Conservation (phyloP, 2,329 filamentous ascomycete genomes). For the Fonsecaea monophora region DNA sequence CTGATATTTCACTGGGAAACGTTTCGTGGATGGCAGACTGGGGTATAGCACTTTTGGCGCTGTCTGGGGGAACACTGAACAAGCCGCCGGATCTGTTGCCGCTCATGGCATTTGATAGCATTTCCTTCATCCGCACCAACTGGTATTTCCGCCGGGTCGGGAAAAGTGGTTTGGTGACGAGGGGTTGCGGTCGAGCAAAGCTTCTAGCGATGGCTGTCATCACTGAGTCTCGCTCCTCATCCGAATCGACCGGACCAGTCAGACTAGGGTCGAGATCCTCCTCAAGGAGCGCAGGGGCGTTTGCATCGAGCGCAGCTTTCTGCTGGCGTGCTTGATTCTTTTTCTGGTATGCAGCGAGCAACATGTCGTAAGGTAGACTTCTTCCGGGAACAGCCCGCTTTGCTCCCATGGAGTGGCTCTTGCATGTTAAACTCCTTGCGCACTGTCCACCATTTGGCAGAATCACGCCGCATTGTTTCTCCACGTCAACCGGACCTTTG, state of each 20-base stretch:
- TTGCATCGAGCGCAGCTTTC: conserved; percentile 93
- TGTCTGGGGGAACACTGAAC: conserved; percentile 45
- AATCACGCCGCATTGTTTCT: conserved; percentile 88
- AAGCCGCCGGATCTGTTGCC: conserved; percentile 54
- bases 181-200: conserved; percentile 74
- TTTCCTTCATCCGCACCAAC: conserved; percentile 68
- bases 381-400: conserved; percentile 87
- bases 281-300: conserved; percentile 69
- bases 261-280: conserved; percentile 51
- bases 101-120: conserved; percentile 65
- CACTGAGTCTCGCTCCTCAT: conserved; percentile 89
- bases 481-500: conserved; percentile 92
- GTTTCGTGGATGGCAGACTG: conserved; percentile 33
- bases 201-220: conserved; percentile 74
- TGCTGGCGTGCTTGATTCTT: conserved; percentile 99
- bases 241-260: conserved; percentile 77
- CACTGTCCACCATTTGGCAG: conserved; percentile 86
- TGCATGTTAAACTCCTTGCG: conserved; percentile 87
- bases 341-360: conserved; percentile 87
- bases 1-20: conserved; percentile 31
- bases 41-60: conserved; percentile 31
- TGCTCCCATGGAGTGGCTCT: conserved; percentile 93
- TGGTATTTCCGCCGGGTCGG: conserved; percentile 62
- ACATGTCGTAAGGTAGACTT: conserved; percentile 89
- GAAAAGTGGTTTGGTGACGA: conserved; percentile 68